phyloP scores from a whole-genome alignment of 1,284 basidiomycete species.

The Ceratobasidium sp. region DNA sequence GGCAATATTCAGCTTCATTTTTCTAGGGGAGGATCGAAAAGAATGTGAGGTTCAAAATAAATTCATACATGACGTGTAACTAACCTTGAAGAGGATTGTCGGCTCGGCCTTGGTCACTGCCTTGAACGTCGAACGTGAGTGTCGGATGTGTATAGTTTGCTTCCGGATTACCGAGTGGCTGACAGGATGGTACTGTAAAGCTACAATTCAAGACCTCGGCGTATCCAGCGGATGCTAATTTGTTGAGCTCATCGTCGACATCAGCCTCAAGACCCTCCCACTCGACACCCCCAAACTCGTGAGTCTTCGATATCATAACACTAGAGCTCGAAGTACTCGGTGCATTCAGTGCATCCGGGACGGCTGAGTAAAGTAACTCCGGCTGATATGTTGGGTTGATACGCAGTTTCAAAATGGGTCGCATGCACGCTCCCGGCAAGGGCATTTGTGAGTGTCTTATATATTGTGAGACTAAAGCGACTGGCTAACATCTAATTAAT shows the following conservation, averaged over 20 bases:
- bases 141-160: slow-evolving; percentile 54
- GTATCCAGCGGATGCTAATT: slow-evolving; percentile 28
- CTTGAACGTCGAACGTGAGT: slow-evolving; percentile 50
- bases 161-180: slow-evolving; percentile 37
- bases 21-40: slow-evolving; percentile 45
- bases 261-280: slow-evolving; percentile 43
- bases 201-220: neutral
- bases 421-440: slow-evolving; percentile 98
- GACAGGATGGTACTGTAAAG: slow-evolving; percentile 13
- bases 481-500: slow-evolving; percentile 22
- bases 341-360: slow-evolving; percentile 35
- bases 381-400: slow-evolving; percentile 12
- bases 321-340: slow-evolving; percentile 33
- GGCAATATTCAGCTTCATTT: slow-evolving; percentile 98
- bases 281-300: slow-evolving; percentile 30
- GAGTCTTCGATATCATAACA: neutral
- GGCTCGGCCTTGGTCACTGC: slow-evolving; percentile 28
- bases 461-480: slow-evolving; percentile 10
- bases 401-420: slow-evolving; percentile 74
- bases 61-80: neutral
- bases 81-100: slow-evolving; percentile 20
- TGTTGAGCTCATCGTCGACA: slow-evolving; percentile 13
- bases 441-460: slow-evolving; percentile 81
- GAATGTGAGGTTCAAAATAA: neutral
- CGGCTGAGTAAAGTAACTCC: slow-evolving; percentile 41